Evolutionary conservation across 306 rosid genomes (phyloP).

Genomic region (Corylus americana): DNA sequence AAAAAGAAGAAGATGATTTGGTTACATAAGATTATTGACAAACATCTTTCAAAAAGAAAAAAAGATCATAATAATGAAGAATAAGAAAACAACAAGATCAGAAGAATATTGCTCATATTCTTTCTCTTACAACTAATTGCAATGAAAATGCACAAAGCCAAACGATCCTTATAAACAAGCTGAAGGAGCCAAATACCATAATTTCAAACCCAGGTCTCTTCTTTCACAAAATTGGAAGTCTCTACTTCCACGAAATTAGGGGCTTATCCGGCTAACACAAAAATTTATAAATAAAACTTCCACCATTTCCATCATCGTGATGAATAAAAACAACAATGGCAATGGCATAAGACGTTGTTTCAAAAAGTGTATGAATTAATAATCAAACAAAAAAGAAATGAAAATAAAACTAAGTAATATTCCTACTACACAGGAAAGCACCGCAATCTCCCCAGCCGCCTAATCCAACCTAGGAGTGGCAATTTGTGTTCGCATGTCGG

Average conservation of each 20-base stretch:
- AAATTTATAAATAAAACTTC: neutral
- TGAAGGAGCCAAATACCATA: neutral
- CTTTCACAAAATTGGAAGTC: neutral
- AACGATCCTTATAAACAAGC: neutral
- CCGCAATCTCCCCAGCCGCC: neutral
- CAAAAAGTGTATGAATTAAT: neutral
- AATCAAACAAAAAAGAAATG: neutral
- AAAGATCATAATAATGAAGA: neutral
- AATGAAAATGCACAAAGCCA: neutral
- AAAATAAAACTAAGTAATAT: neutral
- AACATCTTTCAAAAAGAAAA: neutral
- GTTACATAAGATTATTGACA: neutral
- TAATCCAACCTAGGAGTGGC: neutral
- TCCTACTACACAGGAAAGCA: neutral
- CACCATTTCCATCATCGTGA: neutral
- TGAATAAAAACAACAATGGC: neutral
- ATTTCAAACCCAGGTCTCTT: neutral
- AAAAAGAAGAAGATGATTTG: neutral
- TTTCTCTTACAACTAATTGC: neutral
- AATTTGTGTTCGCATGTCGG: no score
- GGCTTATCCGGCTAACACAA: neutral
- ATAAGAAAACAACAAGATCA: neutral
- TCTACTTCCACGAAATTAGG: neutral
- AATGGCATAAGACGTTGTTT: neutral
- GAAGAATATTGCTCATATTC: neutral